A percentile compares a stretch with the other conserved stretches of the same genome.
phyloP scores from a whole-genome alignment of 768 basidiomycete species.

The Calocybe gangraenosa region DNA sequence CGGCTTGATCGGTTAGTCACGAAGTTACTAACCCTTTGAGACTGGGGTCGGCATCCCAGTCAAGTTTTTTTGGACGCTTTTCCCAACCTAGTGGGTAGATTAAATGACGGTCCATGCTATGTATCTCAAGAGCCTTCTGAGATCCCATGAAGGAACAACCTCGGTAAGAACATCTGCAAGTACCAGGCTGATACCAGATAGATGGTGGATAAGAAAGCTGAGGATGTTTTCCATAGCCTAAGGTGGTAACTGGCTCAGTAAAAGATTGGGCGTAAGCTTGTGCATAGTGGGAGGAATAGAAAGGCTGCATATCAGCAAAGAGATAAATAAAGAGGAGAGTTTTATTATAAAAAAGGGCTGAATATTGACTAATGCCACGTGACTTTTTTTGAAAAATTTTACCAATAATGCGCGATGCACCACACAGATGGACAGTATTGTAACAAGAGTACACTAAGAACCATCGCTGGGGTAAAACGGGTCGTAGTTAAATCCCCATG shows the following conservation, averaged over 20 bases:
- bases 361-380: conserved; percentile 9
- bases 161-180: conserved; percentile 51
- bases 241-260: background rate
- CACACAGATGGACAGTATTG: conserved; percentile 15
- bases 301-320: conserved; percentile 7
- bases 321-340: no score
- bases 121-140: conserved; percentile 64
- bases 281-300: conserved; percentile 18
- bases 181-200: conserved; percentile 64
- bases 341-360: no score
- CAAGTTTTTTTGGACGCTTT: conserved; percentile 43
- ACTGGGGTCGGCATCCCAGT: conserved; percentile 83
- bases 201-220: conserved; percentile 8
- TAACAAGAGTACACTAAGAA: conserved; percentile 15
- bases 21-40: conserved; percentile 63
- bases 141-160: conserved; percentile 72
- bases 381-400: conserved; percentile 4
- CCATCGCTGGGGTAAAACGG: conserved; percentile 7
- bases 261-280: conserved; percentile 15
- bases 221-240: background rate
- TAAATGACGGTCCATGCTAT: conserved; percentile 90
- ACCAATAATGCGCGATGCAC: conserved; percentile 16
- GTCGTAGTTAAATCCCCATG: conserved; percentile 11
- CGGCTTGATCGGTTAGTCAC: background rate
- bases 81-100: conserved; percentile 77